Percentiles rank a stretch among this genome's conserved stretches.
phyloP scores from a whole-genome alignment of 139 green algal genomes.

The Tetradesmus lagerheimii region DNA sequence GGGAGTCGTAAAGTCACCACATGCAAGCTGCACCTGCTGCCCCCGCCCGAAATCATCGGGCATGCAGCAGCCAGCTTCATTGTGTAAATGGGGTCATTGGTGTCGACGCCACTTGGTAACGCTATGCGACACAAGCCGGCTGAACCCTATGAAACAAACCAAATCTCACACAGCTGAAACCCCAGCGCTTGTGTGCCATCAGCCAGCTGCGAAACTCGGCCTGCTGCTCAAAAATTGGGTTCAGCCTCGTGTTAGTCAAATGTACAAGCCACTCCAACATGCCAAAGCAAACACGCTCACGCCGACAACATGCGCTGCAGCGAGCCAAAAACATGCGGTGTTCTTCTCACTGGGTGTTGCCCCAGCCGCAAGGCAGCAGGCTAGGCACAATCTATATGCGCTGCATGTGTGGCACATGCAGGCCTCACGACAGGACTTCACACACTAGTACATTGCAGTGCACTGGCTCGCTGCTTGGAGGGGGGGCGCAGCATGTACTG shows the following conservation, averaged over 20 bases:
- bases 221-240: neutral
- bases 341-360: no score
- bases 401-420: neutral
- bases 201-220: neutral
- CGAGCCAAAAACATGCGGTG: neutral
- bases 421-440: neutral
- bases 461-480: neutral
- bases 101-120: neutral
- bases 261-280: neutral
- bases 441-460: neutral
- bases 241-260: neutral
- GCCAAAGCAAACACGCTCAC: no score
- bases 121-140: neutral
- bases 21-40: neutral
- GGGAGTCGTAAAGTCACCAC: neutral
- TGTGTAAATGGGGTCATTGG: neutral
- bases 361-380: neutral
- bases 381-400: neutral
- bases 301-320: neutral
- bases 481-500: neutral
- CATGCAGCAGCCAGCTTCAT: neutral
- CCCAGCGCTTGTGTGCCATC: no score
- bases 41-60: neutral
- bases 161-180: neutral
- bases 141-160: constrained; percentile 3